These are phyloP conservation scores for Baorangia bicolor DNA, from an alignment of 768 basidiomycete genomes.

Conservation along the genomic window DNA sequence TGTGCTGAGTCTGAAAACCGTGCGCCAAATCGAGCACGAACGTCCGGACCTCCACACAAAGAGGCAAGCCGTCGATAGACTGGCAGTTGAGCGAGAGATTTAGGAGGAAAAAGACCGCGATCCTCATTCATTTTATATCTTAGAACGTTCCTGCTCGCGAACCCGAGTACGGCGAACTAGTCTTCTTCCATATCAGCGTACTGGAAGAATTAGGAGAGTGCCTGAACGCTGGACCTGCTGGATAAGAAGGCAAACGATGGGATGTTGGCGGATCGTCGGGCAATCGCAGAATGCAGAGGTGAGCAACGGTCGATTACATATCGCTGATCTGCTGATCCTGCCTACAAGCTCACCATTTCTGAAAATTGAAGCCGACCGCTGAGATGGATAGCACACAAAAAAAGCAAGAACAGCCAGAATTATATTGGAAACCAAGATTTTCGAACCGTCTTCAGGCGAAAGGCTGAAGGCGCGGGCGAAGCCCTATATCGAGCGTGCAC, in stretches of 20 bases:
- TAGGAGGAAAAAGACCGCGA: no score
- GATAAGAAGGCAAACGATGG: constrained; percentile 63
- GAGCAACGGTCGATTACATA: constrained; percentile 4
- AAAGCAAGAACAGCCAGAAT: constrained; percentile 36
- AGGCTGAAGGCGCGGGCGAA: no score
- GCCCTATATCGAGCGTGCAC: no score
- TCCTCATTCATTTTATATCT: constrained; percentile 10
- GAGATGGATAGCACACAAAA: constrained; percentile 12
- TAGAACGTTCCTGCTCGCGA: constrained; percentile 79
- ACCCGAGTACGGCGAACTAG: constrained; percentile 78
- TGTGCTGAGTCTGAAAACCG: no score
- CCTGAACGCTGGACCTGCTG: constrained; percentile 54
- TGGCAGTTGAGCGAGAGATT: no score
- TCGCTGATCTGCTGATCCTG: constrained; percentile 1
- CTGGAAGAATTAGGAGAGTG: constrained; percentile 72
- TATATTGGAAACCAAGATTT: background rate
- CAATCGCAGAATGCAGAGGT: constrained; percentile 71
- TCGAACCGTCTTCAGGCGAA: no score
- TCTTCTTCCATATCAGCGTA: constrained; percentile 73
- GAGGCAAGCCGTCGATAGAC: no score
- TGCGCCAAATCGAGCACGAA: no score
- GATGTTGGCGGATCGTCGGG: constrained; percentile 67
- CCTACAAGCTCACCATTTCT: constrained; percentile 69
- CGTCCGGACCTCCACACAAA: no score
- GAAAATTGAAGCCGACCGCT: constrained; percentile 42